Conservation (phyloP, 306 rosid species). For the Trifolium dubium region DNA sequence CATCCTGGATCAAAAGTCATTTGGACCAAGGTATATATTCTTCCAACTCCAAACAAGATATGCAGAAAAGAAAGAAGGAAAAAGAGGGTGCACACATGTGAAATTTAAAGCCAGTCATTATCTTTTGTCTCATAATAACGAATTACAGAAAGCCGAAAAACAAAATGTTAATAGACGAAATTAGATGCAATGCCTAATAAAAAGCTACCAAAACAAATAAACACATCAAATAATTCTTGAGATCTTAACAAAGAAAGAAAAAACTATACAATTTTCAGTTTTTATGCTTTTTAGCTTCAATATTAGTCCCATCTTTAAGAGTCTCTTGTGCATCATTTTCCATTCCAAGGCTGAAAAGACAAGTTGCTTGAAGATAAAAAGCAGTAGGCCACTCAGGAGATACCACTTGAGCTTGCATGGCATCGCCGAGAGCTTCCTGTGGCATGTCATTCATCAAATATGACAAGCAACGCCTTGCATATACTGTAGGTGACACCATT, state of each 20-base stretch:
- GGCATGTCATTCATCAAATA: conserved; percentile 80
- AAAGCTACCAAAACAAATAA: conserved; percentile 23
- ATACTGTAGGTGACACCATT: conserved; percentile 95
- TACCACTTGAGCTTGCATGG: conserved; percentile 93
- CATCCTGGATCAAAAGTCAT: background rate
- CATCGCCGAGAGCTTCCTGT: conserved; percentile 87
- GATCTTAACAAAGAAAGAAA: conserved; percentile 6
- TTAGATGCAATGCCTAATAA: conserved; percentile 39
- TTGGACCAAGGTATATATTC: background rate
- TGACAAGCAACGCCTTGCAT: conserved; percentile 83
- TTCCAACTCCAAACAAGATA: conserved; percentile 5
- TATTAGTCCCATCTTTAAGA: conserved; percentile 81
- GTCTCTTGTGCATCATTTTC: conserved; percentile 94
- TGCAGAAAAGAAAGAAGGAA: background rate
- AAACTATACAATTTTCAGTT: conserved; percentile 53
- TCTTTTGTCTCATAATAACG: conserved; percentile 11
- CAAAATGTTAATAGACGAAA: conserved; percentile 2
- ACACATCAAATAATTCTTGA: conserved; percentile 35
- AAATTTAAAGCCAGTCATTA: conserved; percentile 35
- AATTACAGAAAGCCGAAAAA: conserved; percentile 27
- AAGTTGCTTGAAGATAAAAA: conserved; percentile 90
- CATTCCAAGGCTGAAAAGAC: conserved; percentile 85
- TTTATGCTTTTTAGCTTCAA: conserved; percentile 79
- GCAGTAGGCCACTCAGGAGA: conserved; percentile 97
- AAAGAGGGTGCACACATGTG: conserved; percentile 15